These are phyloP conservation scores for Claviceps cyperi DNA, from an alignment of 2,329 filamentous ascomycete genomes.

Conservation along the genomic window DNA sequence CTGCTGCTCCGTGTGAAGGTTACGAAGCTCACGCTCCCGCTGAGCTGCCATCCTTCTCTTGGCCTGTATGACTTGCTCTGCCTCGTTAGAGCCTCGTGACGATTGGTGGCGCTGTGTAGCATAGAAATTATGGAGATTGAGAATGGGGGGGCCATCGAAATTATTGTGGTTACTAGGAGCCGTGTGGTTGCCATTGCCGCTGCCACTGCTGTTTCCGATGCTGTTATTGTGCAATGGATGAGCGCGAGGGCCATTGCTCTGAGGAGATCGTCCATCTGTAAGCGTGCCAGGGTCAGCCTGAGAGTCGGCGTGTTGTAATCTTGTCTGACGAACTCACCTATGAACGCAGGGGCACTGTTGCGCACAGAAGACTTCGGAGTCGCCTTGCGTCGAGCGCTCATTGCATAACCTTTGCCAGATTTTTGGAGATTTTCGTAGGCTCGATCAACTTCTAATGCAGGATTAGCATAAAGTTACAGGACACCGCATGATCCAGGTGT, in stretches of 20 bases:
- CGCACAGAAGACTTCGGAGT: slow-evolving; percentile 6
- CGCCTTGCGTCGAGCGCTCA: slow-evolving; percentile 58
- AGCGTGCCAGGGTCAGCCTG: slow-evolving; percentile 11
- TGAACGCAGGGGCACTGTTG: slow-evolving; percentile 5
- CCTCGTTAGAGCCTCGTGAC: slow-evolving; percentile 71
- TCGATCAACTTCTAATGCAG: slow-evolving; percentile 70
- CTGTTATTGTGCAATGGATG: slow-evolving; percentile 67
- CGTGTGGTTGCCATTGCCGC: slow-evolving; percentile 49
- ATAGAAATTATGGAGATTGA: slow-evolving; percentile 83
- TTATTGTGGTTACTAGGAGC: slow-evolving; percentile 53
- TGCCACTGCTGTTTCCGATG: slow-evolving; percentile 39
- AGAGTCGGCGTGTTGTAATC: slow-evolving; percentile 2
- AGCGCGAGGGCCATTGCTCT: slow-evolving; percentile 52
- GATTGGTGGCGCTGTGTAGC: slow-evolving; percentile 83
- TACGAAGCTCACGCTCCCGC: slow-evolving; percentile 95
- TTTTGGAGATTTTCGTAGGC: slow-evolving; percentile 92
- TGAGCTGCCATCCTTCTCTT: slow-evolving; percentile 99
- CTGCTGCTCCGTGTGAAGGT: slow-evolving; percentile 99
- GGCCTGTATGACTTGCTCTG: slow-evolving; percentile 97
- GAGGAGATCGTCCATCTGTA: slow-evolving; percentile 56
- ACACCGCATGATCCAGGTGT: neutral
- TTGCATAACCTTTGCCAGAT: slow-evolving; percentile 82
- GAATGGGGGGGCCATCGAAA: slow-evolving; percentile 58
- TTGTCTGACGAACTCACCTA: slow-evolving; percentile 1
- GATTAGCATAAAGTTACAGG: neutral